Evolutionary conservation across 2,329 filamentous ascomycete genomes (phyloP).

Genomic region (Penicillium sp.): DNA sequence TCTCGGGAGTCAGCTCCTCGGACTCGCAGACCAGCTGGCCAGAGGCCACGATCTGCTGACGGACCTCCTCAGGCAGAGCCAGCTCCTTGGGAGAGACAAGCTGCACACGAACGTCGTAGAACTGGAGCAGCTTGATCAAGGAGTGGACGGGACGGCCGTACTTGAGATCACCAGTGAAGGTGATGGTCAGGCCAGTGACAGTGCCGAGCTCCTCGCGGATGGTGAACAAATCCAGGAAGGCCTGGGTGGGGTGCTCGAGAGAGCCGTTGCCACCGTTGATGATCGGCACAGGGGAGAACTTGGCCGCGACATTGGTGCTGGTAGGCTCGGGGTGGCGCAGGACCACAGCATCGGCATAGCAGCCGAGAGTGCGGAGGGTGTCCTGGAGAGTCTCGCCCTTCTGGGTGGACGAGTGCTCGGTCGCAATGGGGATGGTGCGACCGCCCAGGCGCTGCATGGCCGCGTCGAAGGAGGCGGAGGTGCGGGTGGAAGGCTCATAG

Average conservation of each 20-base stretch:
- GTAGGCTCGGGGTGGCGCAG: conserved; percentile 85
- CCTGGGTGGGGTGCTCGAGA: conserved; percentile 95
- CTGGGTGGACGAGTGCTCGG: conserved; percentile 81
- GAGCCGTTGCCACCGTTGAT: conserved; percentile 98
- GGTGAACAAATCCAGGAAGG: conserved; percentile 95
- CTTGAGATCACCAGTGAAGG: conserved; percentile 88
- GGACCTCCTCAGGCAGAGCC: conserved; percentile 72
- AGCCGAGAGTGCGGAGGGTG: conserved; percentile 87
- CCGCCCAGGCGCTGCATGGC: conserved; percentile 98
- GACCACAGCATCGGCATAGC: conserved; percentile 94
- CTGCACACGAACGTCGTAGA: conserved; percentile 94
- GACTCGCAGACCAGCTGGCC: conserved; percentile 78
- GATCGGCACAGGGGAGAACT: conserved; percentile 85
- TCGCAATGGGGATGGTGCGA: conserved; percentile 77
- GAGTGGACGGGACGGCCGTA: conserved; percentile 96
- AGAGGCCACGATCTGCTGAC: conserved; percentile 68
- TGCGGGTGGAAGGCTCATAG: conserved; percentile 96
- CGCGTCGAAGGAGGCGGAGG: conserved; percentile 92
- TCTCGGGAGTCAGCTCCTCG: conserved; percentile 79
- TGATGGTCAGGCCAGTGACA: conserved; percentile 92
- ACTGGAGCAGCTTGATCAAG: conserved; percentile 85
- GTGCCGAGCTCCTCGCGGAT: conserved; percentile 97
- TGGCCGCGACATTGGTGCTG: conserved; percentile 78
- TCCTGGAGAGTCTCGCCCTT: conserved; percentile 96
- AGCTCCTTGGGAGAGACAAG: conserved; percentile 83